These are phyloP conservation scores for Porcisia hertigi DNA, from an alignment of 208 protist species.

Conservation along the genomic window DNA sequence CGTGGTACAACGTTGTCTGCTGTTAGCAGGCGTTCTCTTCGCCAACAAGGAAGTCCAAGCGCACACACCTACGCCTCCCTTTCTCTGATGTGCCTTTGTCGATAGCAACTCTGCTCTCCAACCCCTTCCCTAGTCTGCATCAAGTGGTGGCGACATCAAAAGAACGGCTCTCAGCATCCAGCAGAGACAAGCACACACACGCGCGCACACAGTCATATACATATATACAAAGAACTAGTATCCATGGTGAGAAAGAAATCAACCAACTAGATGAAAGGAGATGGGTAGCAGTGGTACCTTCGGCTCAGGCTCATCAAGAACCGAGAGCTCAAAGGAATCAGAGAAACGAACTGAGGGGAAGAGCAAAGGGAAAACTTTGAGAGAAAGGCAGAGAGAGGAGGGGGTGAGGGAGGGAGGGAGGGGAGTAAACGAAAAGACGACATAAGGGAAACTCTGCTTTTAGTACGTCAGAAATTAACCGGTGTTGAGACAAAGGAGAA, in stretches of 20 bases:
- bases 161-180: not conserved
- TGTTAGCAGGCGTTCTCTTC: not conserved
- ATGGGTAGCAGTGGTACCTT: too few species aligned
- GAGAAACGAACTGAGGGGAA: not conserved
- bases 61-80: not conserved
- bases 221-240: not conserved
- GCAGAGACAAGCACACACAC: not conserved
- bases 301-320: too few species aligned
- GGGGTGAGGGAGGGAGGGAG: not conserved
- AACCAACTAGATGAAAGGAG: too few species aligned
- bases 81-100: not conserved
- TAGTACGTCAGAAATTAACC: too few species aligned
- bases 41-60: not conserved
- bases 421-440: too few species aligned
- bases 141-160: not conserved
- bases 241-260: not conserved
- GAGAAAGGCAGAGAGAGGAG: not conserved
- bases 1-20: not conserved
- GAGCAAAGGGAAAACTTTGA: not conserved
- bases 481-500: not conserved
- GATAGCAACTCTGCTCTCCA: not conserved
- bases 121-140: not conserved
- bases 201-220: too few species aligned
- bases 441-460: not conserved
- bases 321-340: not conserved